Evolutionary conservation across 2,329 filamentous ascomycete genomes (phyloP), one percentile per base, ranked within the genome.

Genomic region (Arthrobotrys entomopaga): DNA sequence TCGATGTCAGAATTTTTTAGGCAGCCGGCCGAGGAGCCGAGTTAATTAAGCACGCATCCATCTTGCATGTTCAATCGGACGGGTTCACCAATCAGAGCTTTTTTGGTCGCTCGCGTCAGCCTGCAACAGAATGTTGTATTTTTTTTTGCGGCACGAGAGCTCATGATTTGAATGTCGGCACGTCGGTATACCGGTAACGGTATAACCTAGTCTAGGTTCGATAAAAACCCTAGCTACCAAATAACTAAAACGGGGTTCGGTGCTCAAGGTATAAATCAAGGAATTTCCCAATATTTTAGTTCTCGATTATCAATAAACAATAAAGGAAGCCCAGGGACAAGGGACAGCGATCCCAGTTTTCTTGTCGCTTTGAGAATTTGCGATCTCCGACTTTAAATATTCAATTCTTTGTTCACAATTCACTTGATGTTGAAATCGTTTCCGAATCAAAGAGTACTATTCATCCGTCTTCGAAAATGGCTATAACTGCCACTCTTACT

Each of bases 391-490:
- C 16, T 19, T 20, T 6, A 50, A 22, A 50, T 2, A 1, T 50
- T 5, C n/a, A 13, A 13, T 5, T 6, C 5, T 22, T 40, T 26
- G 43, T 22, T 38, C 29, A 43, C 19, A 11, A 13, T 26, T 57
- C 11, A 46, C 43, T n/a, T 69, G 3, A 69, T 61, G 65, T 49
- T 69, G 1, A 56, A 69, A 29, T 54, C 26, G 48, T 56, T 56
- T 16, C 57, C 57, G 38, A 22, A 61, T 20, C 42, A 54, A 10
- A 61, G 56, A 40, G 57, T 69, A 15, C 65, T 53, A 20, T 60
- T 46, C 48, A 16, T 61, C 7, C 49, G 56, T 8, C 65, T 69
- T 61, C 65, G 56, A 61, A 69, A 69, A 69, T 69, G 65, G 65
- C 56, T 69, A 16, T 61, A 61, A 69, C 65, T 24, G 65, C 56